These are phyloP conservation scores for Sugiyamaella pinicola DNA, from an alignment of 1,139 yeast species.

Conservation along the genomic window DNA sequence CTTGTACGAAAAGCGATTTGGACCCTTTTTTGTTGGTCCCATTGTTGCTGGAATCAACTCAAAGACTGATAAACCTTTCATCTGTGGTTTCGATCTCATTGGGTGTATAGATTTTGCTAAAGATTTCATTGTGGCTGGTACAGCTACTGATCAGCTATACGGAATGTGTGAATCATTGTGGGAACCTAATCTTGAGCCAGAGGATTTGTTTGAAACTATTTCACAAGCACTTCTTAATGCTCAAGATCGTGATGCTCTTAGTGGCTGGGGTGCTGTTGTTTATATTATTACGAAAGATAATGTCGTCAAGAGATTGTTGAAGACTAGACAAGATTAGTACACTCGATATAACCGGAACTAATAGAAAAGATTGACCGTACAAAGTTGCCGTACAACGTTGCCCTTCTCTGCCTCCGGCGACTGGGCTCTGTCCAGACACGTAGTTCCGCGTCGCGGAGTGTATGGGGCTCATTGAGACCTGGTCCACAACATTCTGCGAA, in stretches of 20 bases:
- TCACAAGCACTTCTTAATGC: conserved; percentile 94
- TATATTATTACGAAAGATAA: conserved; percentile 91
- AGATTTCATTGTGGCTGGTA: conserved; percentile 96
- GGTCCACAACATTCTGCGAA: too few relatives aligned
- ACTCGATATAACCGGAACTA: not conserved
- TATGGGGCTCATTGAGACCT: too few relatives aligned
- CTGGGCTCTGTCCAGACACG: too few relatives aligned
- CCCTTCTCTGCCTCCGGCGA: too few relatives aligned
- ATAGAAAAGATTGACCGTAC: not conserved
- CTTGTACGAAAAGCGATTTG: conserved; percentile 84
- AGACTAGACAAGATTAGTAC: conserved; percentile 84
- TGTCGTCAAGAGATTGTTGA: conserved; percentile 81
- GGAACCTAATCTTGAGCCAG: conserved; percentile 92
- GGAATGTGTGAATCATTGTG: conserved; percentile 99
- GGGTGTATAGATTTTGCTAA: conserved; percentile 96
- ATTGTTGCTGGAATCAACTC: conserved; percentile 93
- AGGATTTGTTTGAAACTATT: conserved; percentile 92
- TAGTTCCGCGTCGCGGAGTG: too few relatives aligned
- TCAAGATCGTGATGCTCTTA: conserved; percentile 94
- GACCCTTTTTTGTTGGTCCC: conserved; percentile 97
- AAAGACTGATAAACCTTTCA: conserved; percentile 78
- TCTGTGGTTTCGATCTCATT: conserved; percentile 94
- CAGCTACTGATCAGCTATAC: conserved; percentile 91
- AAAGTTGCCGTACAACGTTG: too few relatives aligned
- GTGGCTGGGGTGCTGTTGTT: conserved; percentile 99